Base-by-base conservation (phyloP, 2,329 filamentous ascomycete genomes). In the Teratosphaeriaceae sp. region DNA sequence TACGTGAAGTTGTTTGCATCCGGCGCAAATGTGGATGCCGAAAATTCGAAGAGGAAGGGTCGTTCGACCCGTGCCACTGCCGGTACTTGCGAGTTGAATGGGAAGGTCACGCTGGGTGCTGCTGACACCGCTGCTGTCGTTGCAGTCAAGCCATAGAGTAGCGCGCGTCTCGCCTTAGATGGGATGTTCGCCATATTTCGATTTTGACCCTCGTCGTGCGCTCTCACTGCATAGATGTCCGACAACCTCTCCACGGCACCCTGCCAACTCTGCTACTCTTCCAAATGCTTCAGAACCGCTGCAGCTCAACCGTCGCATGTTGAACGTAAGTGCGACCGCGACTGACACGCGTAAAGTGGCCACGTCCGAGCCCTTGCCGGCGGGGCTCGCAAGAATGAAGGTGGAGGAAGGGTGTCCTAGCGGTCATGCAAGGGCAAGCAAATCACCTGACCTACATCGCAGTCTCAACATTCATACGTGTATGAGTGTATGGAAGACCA, bases 31-130 rank as follows among this genome's bases (percentile, higher is more conserved):
- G 88, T 94, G 29, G 80, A 79, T 13, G 72, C 64, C 8, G 85
- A 83, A 56, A 94, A 85, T 22, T 76, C 71, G 57, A 89, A 88
- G 8, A 71, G 76, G 63, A 87, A 92, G 2, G 73, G 71, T 54
- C 82, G 60, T 30, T 75, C 76, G 46, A 85, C 71, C 51, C 84
- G 76, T 16, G 86, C 88, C 41, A 89, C 82, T 3, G 84, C 82
- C 23, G 88, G 88, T 1, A 94, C 75, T 63, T 95, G 88, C 2
- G 85, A 81, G 64, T 92, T 94, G 63, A 94, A 73, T 1, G 88
- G 88, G 54, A 89, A 90, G 36, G 70, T 70, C 40, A 67, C 56
- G 34, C 62, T 60, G 15, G 66, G 65, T 18, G 24, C 18, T 27
- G 37, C 37, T 19, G 31, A 19, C 15, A 34, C 31, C 20, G 31